These are phyloP conservation scores for Leptodontidium sp. DNA, from an alignment of 2,329 filamentous ascomycete genomes.

Conservation along the genomic window DNA sequence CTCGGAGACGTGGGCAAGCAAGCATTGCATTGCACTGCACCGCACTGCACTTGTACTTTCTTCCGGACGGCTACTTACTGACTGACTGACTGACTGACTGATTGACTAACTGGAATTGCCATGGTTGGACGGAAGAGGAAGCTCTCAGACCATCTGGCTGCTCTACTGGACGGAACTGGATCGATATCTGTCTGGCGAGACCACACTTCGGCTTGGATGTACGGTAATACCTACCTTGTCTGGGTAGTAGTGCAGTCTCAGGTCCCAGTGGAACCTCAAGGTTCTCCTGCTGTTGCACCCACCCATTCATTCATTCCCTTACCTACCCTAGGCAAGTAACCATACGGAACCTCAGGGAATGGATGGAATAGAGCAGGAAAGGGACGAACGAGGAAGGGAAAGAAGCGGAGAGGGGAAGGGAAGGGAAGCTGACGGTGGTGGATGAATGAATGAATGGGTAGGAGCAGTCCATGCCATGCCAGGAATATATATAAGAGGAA, in stretches of 20 bases:
- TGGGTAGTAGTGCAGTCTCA: neutral
- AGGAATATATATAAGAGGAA: conserved; percentile 20
- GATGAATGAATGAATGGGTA: neutral
- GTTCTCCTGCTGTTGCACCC: neutral
- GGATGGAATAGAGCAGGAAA: neutral
- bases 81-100: neutral
- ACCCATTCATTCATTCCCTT: no score
- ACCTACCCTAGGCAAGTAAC: no score
- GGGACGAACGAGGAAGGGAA: neutral
- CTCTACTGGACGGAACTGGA: neutral
- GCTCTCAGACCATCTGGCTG: neutral
- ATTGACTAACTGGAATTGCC: neutral
- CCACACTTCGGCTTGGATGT: neutral
- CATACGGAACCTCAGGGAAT: neutral
- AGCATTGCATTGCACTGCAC: no score
- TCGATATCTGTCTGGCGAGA: neutral
- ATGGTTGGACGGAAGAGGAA: conserved; percentile 13
- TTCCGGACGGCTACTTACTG: neutral
- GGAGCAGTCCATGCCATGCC: neutral
- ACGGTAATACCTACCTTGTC: neutral
- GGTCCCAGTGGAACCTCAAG: neutral
- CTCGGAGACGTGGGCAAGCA: conserved; percentile 14
- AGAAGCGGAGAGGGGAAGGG: conserved; percentile 16
- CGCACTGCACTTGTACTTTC: neutral
- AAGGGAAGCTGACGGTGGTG: neutral